Evolutionary conservation across 805 yeast species (phyloP).

Genomic region (Myxozyma geophila): DNA sequence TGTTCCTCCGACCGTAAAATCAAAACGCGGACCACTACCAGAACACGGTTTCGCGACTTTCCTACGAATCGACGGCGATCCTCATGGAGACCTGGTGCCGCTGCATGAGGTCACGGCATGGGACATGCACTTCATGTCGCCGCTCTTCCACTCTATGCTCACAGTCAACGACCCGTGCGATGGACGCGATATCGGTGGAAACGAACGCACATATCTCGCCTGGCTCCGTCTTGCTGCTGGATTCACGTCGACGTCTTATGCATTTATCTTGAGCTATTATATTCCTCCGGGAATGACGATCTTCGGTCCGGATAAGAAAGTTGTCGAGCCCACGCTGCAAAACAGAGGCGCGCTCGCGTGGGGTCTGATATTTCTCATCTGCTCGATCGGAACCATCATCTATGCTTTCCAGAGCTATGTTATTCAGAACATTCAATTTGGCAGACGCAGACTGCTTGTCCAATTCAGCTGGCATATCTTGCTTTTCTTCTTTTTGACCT

Average conservation of each 20-base stretch:
- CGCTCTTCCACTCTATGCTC: slow-evolving; percentile 29
- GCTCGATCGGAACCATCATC: slow-evolving; percentile 23
- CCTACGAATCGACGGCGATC: slow-evolving; percentile 27
- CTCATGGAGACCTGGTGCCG: slow-evolving; percentile 26
- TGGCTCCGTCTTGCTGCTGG: slow-evolving; percentile 36
- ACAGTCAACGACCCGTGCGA: slow-evolving; percentile 31
- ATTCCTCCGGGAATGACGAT: slow-evolving; percentile 31
- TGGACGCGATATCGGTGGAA: slow-evolving; percentile 35
- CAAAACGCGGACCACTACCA: slow-evolving; percentile 17
- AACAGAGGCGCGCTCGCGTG: slow-evolving; percentile 33
- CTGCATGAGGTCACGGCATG: slow-evolving; percentile 33
- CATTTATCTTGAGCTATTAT: slow-evolving; percentile 30
- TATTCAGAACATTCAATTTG: slow-evolving; percentile 24
- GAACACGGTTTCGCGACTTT: slow-evolving; percentile 27
- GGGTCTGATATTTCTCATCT: slow-evolving; percentile 29
- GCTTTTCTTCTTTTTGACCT: slow-evolving; percentile 22
- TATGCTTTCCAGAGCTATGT: slow-evolving; percentile 28
- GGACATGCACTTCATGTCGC: slow-evolving; percentile 32
- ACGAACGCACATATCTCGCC: slow-evolving; percentile 35
- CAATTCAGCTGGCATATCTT: slow-evolving; percentile 32
- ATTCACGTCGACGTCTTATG: slow-evolving; percentile 31
- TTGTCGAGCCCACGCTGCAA: slow-evolving; percentile 23
- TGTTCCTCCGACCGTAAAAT: background rate
- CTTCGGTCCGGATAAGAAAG: slow-evolving; percentile 22
- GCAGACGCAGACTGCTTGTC: slow-evolving; percentile 28